These are phyloP conservation scores for Botrytis aclada DNA, from an alignment of 2,329 filamentous ascomycete genomes.

Conservation along the genomic window DNA sequence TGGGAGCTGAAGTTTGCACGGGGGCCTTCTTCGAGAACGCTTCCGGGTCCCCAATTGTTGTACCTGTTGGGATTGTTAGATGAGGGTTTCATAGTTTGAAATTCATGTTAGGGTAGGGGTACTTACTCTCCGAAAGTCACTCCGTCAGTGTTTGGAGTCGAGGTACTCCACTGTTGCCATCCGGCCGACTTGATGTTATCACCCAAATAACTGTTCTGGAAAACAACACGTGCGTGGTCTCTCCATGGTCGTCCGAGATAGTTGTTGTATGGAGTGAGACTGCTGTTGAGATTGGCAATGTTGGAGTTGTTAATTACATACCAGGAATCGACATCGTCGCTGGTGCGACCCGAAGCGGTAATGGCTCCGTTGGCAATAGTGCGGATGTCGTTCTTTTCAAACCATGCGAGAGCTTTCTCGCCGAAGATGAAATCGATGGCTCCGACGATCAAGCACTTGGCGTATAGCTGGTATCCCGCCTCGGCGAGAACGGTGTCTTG, in stretches of 20 bases:
- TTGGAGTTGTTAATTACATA: conserved; percentile 55
- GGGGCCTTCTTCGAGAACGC: conserved; percentile 16
- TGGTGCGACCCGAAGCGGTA: conserved; percentile 45
- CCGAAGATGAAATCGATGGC: conserved; percentile 61
- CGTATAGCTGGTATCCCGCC: conserved; percentile 53
- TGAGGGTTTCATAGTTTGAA: background rate
- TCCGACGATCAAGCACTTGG: conserved; percentile 54
- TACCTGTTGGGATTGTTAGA: background rate
- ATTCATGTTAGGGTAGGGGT: background rate
- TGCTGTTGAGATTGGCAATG: conserved; percentile 43
- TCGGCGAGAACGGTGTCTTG: conserved; percentile 54
- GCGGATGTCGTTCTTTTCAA: conserved; percentile 42
- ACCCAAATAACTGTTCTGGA: conserved; percentile 48
- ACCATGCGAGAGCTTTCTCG: conserved; percentile 50
- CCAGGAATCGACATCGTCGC: conserved; percentile 42
- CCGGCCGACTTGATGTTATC: conserved; percentile 49
- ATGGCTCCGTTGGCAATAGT: conserved; percentile 49
- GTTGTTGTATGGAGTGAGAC: conserved; percentile 41
- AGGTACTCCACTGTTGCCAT: conserved; percentile 49
- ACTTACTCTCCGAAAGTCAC: conserved; percentile 11
- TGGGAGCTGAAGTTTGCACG: conserved; percentile 26
- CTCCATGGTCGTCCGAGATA: conserved; percentile 55
- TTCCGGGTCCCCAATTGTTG: conserved; percentile 49
- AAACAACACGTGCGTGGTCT: conserved; percentile 48
- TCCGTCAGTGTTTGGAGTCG: conserved; percentile 24